Evolutionary conservation across 2,329 filamentous ascomycete species (phyloP).

Genomic region (Cladosporium sp.): DNA sequence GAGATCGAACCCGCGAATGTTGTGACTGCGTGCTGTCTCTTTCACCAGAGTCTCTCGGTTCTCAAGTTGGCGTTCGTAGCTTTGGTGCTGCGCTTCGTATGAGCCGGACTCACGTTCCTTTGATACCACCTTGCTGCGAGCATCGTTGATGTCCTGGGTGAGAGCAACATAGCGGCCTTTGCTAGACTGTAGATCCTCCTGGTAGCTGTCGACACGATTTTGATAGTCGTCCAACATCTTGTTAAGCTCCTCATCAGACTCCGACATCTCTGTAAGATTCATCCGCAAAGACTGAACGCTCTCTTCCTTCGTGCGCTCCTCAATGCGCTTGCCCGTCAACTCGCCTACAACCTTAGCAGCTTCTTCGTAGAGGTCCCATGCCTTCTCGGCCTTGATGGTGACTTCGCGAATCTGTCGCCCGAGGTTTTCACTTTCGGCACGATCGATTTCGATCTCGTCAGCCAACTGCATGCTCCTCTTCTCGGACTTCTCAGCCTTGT

Average conservation of each 20-base stretch:
- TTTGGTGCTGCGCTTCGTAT: constrained; percentile 80
- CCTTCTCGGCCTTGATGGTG: constrained; percentile 53
- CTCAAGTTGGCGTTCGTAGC: constrained; percentile 77
- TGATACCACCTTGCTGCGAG: constrained; percentile 43
- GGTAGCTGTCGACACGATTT: constrained; percentile 63
- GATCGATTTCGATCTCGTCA: constrained; percentile 63
- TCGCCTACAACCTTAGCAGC: constrained; percentile 74
- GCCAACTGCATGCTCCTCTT: constrained; percentile 56
- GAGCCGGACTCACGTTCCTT: constrained; percentile 68
- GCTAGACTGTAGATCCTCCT: constrained; percentile 62
- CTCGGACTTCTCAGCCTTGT: constrained; percentile 68
- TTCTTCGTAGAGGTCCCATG: constrained; percentile 70
- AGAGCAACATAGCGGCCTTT: constrained; percentile 66
- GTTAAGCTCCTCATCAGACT: constrained; percentile 75
- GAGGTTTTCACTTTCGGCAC: constrained; percentile 59
- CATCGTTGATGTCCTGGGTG: constrained; percentile 50
- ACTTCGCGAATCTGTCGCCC: constrained; percentile 63
- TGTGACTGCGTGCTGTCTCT: constrained; percentile 72
- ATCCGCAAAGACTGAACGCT: constrained; percentile 69
- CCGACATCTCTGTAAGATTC: constrained; percentile 73
- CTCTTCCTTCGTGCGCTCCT: constrained; percentile 68
- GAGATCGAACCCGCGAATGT: constrained; percentile 80
- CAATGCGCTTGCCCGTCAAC: constrained; percentile 73
- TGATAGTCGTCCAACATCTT: constrained; percentile 75
- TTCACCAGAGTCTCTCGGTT: constrained; percentile 72